phyloP scores from a whole-genome alignment of 345 rosid species.

The Microcos paniculata region DNA sequence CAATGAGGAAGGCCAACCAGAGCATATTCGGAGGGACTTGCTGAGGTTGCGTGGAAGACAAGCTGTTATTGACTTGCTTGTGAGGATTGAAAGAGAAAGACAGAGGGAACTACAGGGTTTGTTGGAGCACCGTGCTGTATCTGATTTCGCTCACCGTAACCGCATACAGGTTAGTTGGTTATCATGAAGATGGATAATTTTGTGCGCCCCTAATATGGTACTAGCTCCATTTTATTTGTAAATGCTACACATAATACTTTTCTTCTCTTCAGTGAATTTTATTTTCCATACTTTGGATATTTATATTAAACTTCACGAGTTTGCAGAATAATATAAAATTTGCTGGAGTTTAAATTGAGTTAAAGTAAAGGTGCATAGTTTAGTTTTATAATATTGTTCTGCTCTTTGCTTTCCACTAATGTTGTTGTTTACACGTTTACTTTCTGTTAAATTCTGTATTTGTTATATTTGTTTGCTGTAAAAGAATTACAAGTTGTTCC shows the following conservation, averaged over 20 bases:
- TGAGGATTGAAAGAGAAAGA: slow-evolving; percentile 88
- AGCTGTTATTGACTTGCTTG: slow-evolving; percentile 80
- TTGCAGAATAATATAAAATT: not conserved
- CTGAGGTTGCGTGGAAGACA: slow-evolving; percentile 93
- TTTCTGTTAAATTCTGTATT: not conserved
- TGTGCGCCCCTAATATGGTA: not conserved
- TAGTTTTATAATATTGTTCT: not conserved
- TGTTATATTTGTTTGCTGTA: not conserved
- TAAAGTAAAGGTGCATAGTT: not conserved
- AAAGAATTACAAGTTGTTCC: not conserved
- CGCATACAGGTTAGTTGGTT: slow-evolving; percentile 81
- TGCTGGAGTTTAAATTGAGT: not conserved
- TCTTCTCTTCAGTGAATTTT: not conserved
- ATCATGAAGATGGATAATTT: slow-evolving; percentile 2
- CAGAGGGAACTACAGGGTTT: slow-evolving; percentile 85
- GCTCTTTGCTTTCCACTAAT: not conserved
- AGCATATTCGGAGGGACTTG: slow-evolving; percentile 68
- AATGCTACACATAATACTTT: not conserved
- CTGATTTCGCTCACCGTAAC: slow-evolving; percentile 98
- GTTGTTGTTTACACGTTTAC: not conserved
- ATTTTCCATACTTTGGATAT: not conserved
- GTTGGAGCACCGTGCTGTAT: slow-evolving; percentile 95
- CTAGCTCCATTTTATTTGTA: not conserved
- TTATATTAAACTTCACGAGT: not conserved
- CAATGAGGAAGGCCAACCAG: slow-evolving; percentile 74